Evolutionary conservation across 768 basidiomycete species (phyloP).

Genomic region (Rhodotorula paludigena): DNA sequence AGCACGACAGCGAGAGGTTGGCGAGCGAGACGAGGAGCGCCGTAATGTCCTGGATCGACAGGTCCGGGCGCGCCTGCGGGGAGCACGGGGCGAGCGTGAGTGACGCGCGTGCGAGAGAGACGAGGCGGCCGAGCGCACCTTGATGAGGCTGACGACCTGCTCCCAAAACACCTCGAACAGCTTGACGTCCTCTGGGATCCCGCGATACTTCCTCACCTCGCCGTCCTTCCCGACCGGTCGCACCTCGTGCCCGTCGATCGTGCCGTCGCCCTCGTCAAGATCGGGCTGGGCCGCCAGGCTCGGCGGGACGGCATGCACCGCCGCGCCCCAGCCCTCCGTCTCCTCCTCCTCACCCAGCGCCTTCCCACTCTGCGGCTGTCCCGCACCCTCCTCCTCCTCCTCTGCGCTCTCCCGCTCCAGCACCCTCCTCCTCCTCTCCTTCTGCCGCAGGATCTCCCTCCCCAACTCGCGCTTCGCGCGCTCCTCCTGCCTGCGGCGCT

Average conservation of each 20-base stretch:
- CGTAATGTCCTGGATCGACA: constrained; percentile 95
- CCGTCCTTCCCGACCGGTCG: constrained; percentile 51
- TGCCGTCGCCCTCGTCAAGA: constrained; percentile 26
- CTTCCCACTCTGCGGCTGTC: constrained; percentile 16
- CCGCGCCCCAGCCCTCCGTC: constrained; percentile 32
- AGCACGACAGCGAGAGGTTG: constrained; percentile 91
- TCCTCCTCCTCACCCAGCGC: constrained; percentile 11
- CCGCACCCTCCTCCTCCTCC: background rate
- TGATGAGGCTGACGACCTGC: constrained; percentile 95
- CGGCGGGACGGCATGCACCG: constrained; percentile 11
- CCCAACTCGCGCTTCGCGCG: constrained; percentile 84
- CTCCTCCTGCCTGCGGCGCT: constrained; percentile 87
- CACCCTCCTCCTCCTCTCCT: constrained; percentile 5
- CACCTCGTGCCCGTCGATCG: constrained; percentile 29
- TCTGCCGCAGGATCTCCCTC: too few relatives aligned
- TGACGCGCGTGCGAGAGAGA: too few relatives aligned
- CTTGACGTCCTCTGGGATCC: constrained; percentile 88
- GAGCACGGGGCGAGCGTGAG: background rate
- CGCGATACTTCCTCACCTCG: constrained; percentile 74
- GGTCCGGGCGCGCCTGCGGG: constrained; percentile 81
- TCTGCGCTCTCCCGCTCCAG: constrained; percentile 5
- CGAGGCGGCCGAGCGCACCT: constrained; percentile 53
- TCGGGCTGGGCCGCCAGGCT: background rate
- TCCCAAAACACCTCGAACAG: constrained; percentile 99
- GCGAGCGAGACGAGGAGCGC: constrained; percentile 91